A percentile compares a stretch with the other conserved stretches of the same genome.
phyloP scores from a whole-genome alignment of 2,329 filamentous ascomycete genomes.

The Sporothrix inflata region DNA sequence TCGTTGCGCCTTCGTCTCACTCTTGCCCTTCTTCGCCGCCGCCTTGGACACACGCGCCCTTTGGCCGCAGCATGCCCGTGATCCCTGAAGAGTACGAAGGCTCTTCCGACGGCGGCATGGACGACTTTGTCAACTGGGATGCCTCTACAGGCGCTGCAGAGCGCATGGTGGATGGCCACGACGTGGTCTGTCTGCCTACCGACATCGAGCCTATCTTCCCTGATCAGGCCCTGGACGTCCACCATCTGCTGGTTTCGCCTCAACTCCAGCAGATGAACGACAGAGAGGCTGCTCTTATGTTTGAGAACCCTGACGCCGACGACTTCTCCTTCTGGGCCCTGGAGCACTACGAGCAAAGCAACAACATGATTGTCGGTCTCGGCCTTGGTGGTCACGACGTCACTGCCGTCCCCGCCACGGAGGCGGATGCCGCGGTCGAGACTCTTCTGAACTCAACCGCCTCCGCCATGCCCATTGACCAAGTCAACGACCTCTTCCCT shows the following conservation, averaged over 20 bases:
- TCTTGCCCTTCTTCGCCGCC: neutral
- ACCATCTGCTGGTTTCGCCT: conserved; percentile 21
- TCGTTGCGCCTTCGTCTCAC: neutral
- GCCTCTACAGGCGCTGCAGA: conserved; percentile 34
- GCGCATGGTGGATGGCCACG: conserved; percentile 31
- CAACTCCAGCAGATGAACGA: conserved; percentile 31
- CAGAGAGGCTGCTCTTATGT: conserved; percentile 49
- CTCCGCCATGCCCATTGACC: conserved; percentile 34
- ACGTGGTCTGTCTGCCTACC: conserved; percentile 27
- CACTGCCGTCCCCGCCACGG: conserved; percentile 33
- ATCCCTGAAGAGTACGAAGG: conserved; percentile 41
- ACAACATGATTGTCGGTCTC: conserved; percentile 29
- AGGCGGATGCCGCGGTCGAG: conserved; percentile 22
- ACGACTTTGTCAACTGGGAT: conserved; percentile 68
- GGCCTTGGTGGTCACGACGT: conserved; percentile 30
- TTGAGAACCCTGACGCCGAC: conserved; percentile 61
- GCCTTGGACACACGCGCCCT: conserved; percentile 22
- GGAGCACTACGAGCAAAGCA: conserved; percentile 56
- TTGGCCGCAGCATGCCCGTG: conserved; percentile 27
- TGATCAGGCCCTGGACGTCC: conserved; percentile 33
- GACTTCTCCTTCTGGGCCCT: conserved; percentile 64
- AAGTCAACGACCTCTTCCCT: conserved; percentile 42
- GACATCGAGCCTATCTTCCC: conserved; percentile 36
- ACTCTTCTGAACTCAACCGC: neutral
- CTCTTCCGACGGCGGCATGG: conserved; percentile 44